Evolutionary conservation across 2,329 filamentous ascomycete genomes (phyloP).

Genomic region (Orbilia quercus): DNA sequence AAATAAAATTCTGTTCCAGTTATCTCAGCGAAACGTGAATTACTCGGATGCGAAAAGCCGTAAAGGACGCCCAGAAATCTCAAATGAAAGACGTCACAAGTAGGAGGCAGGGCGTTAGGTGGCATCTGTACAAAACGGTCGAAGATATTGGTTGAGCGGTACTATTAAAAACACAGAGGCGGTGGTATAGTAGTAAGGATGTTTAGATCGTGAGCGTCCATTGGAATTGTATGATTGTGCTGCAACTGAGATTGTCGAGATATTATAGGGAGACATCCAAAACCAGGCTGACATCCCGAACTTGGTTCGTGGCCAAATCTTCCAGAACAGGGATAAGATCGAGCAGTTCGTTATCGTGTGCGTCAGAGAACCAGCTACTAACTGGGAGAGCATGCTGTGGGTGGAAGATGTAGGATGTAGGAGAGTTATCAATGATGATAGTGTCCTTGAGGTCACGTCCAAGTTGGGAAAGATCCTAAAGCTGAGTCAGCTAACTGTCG

Average conservation of each 20-base stretch:
- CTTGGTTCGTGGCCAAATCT: constrained; percentile 87
- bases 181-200: constrained; percentile 41
- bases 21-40: constrained; percentile 30
- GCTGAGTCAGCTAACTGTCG: constrained; percentile 12
- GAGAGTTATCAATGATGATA: constrained; percentile 99
- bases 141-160: constrained; percentile 36
- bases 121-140: constrained; percentile 52
- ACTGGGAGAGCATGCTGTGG: constrained; percentile 98
- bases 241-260: constrained; percentile 28
- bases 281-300: constrained; percentile 95
- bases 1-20: constrained; percentile 52
- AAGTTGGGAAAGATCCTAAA: constrained; percentile 88
- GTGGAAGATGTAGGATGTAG: constrained; percentile 99
- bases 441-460: constrained; percentile 95
- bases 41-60: constrained; percentile 39
- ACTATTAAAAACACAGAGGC: constrained; percentile 50
- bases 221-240: constrained; percentile 28
- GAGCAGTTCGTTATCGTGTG: constrained; percentile 97
- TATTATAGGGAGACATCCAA: constrained; percentile 81
- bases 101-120: constrained; percentile 46
- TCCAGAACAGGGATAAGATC: constrained; percentile 98
- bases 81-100: constrained; percentile 47
- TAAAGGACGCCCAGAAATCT: constrained; percentile 41
- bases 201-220: constrained; percentile 57
- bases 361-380: constrained; percentile 99